Evolutionary conservation across 495 filamentous ascomycete genomes (phyloP).

Genomic region (Saxispiralis lemnorum): DNA sequence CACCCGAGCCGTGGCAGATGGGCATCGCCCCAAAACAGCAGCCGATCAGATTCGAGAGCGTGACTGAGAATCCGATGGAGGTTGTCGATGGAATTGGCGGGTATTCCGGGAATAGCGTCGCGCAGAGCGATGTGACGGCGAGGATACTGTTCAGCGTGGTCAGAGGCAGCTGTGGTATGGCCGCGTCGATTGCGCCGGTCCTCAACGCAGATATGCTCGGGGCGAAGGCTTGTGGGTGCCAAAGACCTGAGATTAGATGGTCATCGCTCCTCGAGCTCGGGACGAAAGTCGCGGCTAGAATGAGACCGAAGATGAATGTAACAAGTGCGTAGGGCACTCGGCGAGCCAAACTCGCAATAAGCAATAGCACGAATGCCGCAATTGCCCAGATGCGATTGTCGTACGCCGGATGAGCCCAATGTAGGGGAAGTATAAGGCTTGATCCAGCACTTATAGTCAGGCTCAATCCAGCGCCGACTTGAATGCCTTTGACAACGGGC

Average conservation of each 20-base stretch:
- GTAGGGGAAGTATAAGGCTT: constrained; percentile 40
- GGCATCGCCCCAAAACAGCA: constrained; percentile 94
- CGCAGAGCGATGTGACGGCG: constrained; percentile 57
- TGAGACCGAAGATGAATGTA: constrained; percentile 46
- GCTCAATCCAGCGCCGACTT: constrained; percentile 72
- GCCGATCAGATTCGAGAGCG: constrained; percentile 61
- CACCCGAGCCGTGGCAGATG: constrained; percentile 83
- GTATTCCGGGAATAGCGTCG: constrained; percentile 53
- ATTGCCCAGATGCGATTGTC: constrained; percentile 63
- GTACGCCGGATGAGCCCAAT: constrained; percentile 39
- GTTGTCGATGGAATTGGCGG: constrained; percentile 45
- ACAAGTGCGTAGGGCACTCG: constrained; percentile 59
- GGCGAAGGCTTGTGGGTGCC: constrained; percentile 7
- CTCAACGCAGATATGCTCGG: constrained; percentile 6
- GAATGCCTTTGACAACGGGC: constrained; percentile 82
- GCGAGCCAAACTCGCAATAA: constrained; percentile 40
- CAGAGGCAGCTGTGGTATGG: constrained; percentile 67
- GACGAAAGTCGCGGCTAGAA: constrained; percentile 17
- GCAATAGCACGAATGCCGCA: constrained; percentile 48
- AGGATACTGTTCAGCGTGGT: constrained; percentile 84
- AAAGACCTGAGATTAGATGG: constrained; percentile 4
- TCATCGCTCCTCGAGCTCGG: not conserved
- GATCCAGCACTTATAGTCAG: constrained; percentile 58
- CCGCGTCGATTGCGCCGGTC: constrained; percentile 14
- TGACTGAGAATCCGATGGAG: constrained; percentile 61